phyloP scores from a whole-genome alignment of 2,329 filamentous ascomycete species.

The Zymoseptoria crescenta region DNA sequence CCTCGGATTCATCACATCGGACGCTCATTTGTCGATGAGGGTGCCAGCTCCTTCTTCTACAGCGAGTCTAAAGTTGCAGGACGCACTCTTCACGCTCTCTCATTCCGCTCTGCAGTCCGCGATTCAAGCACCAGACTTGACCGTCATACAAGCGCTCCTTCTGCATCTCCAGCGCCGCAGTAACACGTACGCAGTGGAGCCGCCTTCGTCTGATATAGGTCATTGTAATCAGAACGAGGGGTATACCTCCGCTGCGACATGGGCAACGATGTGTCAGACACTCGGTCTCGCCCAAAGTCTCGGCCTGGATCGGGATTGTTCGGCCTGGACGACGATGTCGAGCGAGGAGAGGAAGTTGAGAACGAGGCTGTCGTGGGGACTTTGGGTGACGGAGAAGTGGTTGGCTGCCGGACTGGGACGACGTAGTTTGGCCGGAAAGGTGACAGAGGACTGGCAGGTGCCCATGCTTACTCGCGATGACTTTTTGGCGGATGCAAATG shows the following conservation, averaged over 20 bases:
- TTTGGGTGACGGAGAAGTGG: conserved; percentile 61
- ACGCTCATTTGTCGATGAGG: conserved; percentile 33
- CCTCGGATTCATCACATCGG: conserved; percentile 39
- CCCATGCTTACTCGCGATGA: conserved; percentile 38
- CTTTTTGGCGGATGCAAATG: conserved; percentile 30
- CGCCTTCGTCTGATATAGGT: not conserved
- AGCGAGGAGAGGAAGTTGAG: conserved; percentile 56
- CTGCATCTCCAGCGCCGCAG: conserved; percentile 28
- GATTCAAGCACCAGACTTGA: conserved; percentile 27
- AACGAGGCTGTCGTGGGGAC: conserved; percentile 55
- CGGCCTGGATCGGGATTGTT: conserved; percentile 54
- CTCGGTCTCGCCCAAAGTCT: conserved; percentile 53
- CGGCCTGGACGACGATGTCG: conserved; percentile 52
- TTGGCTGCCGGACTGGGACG: conserved; percentile 31
- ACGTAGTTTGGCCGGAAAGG: not conserved
- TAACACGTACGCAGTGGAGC: conserved; percentile 3
- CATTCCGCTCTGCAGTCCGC: conserved; percentile 26
- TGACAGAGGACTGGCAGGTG: conserved; percentile 49
- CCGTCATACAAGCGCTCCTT: conserved; percentile 27
- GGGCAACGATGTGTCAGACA: conserved; percentile 27
- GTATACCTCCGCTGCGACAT: conserved; percentile 24
- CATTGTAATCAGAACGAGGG: conserved; percentile 28
- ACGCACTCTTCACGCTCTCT: conserved; percentile 26
- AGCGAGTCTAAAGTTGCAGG: not conserved
- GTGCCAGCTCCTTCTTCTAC: conserved; percentile 27